Conservation (phyloP, 805 yeast species). For the Myxozyma nipponensis region DNA sequence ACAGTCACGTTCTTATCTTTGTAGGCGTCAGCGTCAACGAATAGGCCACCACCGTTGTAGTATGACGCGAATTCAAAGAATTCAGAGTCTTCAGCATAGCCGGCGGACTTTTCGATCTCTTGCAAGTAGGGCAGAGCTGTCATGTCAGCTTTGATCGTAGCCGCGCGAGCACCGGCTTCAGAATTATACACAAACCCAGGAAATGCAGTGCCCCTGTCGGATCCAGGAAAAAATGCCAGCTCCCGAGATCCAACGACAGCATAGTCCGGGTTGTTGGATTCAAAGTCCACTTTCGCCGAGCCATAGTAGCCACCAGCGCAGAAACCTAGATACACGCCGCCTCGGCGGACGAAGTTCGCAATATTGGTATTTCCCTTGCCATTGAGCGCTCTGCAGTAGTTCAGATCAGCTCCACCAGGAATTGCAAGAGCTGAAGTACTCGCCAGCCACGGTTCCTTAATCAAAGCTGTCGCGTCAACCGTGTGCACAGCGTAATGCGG, state of each 20-base stretch:
- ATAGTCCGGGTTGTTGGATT: constrained; percentile 67
- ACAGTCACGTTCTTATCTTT: constrained; percentile 53
- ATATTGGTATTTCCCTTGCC: constrained; percentile 65
- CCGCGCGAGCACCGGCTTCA: constrained; percentile 71
- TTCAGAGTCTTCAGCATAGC: constrained; percentile 3
- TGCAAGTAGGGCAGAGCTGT: constrained; percentile 18
- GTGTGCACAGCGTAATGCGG: constrained; percentile 85
- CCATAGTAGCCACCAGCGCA: constrained; percentile 96
- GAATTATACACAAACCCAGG: constrained; percentile 76
- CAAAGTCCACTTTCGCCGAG: constrained; percentile 73
- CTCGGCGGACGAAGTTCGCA: constrained; percentile 60
- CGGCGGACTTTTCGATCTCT: background rate
- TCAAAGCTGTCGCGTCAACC: constrained; percentile 57
- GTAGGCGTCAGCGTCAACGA: constrained; percentile 65
- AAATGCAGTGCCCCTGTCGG: constrained; percentile 74
- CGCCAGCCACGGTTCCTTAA: constrained; percentile 82
- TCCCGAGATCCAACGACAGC: constrained; percentile 80
- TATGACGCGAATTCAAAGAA: constrained; percentile 40
- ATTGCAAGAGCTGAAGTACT: constrained; percentile 76
- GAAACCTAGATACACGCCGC: constrained; percentile 81
- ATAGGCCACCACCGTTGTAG: constrained; percentile 88
- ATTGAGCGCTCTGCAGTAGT: constrained; percentile 68
- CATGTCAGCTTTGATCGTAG: constrained; percentile 37
- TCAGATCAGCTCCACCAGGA: constrained; percentile 97
- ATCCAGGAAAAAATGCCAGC: constrained; percentile 76